Percentiles rank a stretch among this genome's conserved stretches.
Evolutionary conservation across 2,329 filamentous ascomycete species (phyloP).

Genomic region (Fusarium sp.): DNA sequence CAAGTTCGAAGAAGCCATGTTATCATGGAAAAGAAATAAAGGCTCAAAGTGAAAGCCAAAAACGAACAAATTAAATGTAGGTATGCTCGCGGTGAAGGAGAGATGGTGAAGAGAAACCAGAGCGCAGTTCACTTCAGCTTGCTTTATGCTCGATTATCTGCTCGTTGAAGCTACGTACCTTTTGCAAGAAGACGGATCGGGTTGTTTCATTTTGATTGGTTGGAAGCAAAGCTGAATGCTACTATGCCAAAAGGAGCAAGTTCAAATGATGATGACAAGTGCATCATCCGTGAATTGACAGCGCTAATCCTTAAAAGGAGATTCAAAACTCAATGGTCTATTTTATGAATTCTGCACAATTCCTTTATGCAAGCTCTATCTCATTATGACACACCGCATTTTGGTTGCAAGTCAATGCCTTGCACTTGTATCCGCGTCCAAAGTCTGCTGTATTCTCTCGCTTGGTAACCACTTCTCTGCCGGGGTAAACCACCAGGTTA

Average conservation of each 20-base stretch:
- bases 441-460: background rate
- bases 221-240: accelerated
- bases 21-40: accelerated
- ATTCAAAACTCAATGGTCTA: background rate
- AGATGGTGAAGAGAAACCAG: background rate
- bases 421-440: background rate
- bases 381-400: accelerated
- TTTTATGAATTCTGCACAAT: accelerated
- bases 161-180: accelerated
- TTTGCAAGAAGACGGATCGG: background rate
- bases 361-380: accelerated
- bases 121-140: background rate
- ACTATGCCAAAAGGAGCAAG: background rate
- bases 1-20: accelerated
- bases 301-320: background rate
- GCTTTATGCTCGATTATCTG: background rate
- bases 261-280: background rate
- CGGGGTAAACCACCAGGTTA: background rate
- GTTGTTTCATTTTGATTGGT: background rate
- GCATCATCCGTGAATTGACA: accelerated
- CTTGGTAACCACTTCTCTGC: background rate
- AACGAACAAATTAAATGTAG: accelerated
- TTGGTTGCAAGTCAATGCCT: background rate
- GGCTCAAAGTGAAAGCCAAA: accelerated
- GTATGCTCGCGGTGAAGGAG: accelerated